Evolutionary conservation across 345 rosid species (phyloP).

Genomic region (Trapa incisa): DNA sequence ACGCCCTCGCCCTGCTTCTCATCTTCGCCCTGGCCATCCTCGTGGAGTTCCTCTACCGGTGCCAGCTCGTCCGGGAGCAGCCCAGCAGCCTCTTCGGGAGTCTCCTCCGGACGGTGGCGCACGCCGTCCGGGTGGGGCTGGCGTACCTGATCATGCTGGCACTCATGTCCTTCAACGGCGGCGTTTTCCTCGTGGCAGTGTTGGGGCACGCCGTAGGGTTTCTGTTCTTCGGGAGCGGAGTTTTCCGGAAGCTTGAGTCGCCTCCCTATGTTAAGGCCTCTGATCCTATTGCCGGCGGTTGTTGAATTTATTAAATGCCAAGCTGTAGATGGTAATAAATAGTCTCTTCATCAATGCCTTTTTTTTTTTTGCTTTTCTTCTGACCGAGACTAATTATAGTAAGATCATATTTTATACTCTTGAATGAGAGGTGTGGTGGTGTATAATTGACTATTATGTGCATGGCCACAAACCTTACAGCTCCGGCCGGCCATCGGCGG

Average conservation of each 20-base stretch:
- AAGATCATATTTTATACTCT: too few species aligned
- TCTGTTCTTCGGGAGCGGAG: conserved; percentile 41
- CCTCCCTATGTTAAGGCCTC: conserved; percentile 1
- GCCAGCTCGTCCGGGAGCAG: conserved; percentile 18
- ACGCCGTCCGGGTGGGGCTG: conserved; percentile 39
- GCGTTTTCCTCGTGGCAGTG: conserved; percentile 58
- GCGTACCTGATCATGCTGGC: conserved; percentile 68
- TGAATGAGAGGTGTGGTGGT: too few species aligned
- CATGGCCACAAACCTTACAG: too few species aligned
- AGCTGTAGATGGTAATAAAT: too few species aligned
- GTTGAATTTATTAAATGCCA: conserved; percentile 1
- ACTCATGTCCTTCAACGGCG: conserved; percentile 76
- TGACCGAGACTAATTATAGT: too few species aligned
- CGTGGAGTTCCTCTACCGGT: conserved; percentile 48
- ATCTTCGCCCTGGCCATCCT: conserved; percentile 34
- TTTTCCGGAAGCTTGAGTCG: conserved; percentile 16
- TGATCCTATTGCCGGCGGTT: conserved; percentile 11
- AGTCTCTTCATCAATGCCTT: too few species aligned
- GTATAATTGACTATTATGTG: too few species aligned
- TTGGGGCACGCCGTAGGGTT: conserved; percentile 64
- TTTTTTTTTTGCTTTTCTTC: too few species aligned
- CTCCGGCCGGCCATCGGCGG: too few species aligned
- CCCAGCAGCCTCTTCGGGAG: conserved; percentile 25
- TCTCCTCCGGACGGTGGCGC: conserved; percentile 35
- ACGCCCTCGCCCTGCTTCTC: conserved; percentile 31